Evolutionary conservation across 2,329 filamentous ascomycete genomes (phyloP), one percentile per base, ranked within the genome.

Genomic region (Sphaerulina populicola): DNA sequence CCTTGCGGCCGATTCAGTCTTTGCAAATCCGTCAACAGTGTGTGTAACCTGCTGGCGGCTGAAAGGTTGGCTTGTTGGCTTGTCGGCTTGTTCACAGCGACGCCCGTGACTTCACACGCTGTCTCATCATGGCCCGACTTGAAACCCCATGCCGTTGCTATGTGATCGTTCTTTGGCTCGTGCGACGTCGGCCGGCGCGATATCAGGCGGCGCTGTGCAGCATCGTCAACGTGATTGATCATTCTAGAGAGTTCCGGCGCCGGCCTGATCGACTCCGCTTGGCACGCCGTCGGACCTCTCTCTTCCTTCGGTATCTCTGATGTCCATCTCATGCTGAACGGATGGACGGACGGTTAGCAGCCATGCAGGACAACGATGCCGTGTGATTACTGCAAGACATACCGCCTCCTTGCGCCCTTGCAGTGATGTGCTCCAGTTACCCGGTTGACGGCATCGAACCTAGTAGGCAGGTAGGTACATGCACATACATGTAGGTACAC

Each of bases 1-100:
- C 57, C 55, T 56, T 59, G 55, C 57, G 53, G 53, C 46, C 15
- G 51, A 44, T 33, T 56, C 50, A 33, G 45, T 47, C 49, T 27
- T 27, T 38, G 47, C 29, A 41, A 39, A 37, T 39, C 49, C 42
- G 56, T 56, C 52, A 44, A 52, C 53, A 49, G 57, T 57, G n/a
- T n/a, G n/a, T n/a, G n/a, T n/a, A n/a, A n/a, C n/a, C n/a, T n/a
- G n/a, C n/a, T n/a, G n/a, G n/a, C n/a, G n/a, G n/a, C n/a, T n/a
- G n/a, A n/a, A n/a, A n/a, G n/a, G n/a, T n/a, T n/a, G n/a, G n/a
- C n/a, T n/a, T n/a, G n/a, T n/a, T n/a, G n/a, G n/a, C n/a, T n/a
- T n/a, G n/a, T n/a, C n/a, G n/a, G n/a, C n/a, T n/a, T 36, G 39
- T 55, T 54, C 48, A 46, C 48, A 46, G 41, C 31, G 40, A 45